phyloP scores from a whole-genome alignment of 164 flowering plant genomes.

The Akebia trifoliata region DNA sequence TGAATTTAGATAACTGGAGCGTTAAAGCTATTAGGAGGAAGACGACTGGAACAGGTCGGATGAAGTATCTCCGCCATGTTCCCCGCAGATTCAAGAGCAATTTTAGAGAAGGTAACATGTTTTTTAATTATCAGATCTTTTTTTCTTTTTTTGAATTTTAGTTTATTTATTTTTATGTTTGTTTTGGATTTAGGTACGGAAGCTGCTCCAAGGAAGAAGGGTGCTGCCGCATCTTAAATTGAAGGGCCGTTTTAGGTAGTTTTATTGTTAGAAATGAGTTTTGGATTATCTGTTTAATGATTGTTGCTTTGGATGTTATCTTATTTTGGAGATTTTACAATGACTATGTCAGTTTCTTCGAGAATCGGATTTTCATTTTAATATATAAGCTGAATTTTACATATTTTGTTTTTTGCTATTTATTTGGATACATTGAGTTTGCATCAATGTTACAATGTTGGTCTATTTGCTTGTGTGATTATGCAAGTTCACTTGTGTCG shows the following conservation, averaged over 20 bases:
- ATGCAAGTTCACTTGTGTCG: too few relatives aligned
- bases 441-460: too few relatives aligned
- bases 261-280: too few relatives aligned
- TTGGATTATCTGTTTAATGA: too few relatives aligned
- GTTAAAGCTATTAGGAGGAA: conserved; percentile 32
- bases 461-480: too few relatives aligned
- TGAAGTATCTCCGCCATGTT: conserved; percentile 31
- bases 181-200: conserved; percentile 34
- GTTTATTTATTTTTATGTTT: neutral
- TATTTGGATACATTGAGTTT: too few relatives aligned
- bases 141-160: neutral
- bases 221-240: conserved; percentile 29
- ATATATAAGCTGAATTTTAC: too few relatives aligned
- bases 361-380: too few relatives aligned
- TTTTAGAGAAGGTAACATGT: conserved; percentile 29
- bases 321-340: too few relatives aligned
- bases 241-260: neutral
- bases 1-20: conserved; percentile 31
- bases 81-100: conserved; percentile 35
- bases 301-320: too few relatives aligned
- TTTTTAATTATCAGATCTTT: neutral
- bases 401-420: too few relatives aligned
- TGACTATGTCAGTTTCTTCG: too few relatives aligned
- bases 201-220: conserved; percentile 53
- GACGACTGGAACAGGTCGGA: conserved; percentile 35